Evolutionary conservation across 495 filamentous ascomycete genomes (phyloP), one percentile per base, ranked within the genome.

Genomic region (Pseudevernia furfuracea): DNA sequence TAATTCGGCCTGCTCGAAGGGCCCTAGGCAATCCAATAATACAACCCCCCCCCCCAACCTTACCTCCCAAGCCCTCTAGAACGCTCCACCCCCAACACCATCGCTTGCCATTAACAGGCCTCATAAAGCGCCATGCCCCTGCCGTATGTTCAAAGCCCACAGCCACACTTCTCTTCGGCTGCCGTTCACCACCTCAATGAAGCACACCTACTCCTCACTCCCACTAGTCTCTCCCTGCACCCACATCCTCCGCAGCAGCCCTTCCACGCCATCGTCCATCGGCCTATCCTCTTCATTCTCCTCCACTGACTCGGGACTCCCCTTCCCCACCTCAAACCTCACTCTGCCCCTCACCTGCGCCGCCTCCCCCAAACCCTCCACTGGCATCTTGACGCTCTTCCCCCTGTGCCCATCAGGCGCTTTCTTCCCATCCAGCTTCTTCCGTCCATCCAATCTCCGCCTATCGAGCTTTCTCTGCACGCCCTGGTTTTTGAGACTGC

Each of bases 231-330:
- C 53, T 0, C 53, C 49, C 2, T 52, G 44, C 19, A 62, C 41
- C 69, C 69, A 71, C 62, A 71, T 69, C 30, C 69, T 48, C 14
- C 65, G 64, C 39, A 71, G 41, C 21, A 71, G 23, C 17, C 61
- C 70, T 28, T 60, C 52, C 11, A 67, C 62, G n/a, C 59, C 69
- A 14, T 55, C 69, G 34, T 58, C 59, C 30, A 52, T 19, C 39
- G 48, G 43, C 11, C 43, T 25, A 14, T 68, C 69, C 10, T 36
- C 67, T 12, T 39, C 60, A 11, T 8, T 28, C 21, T 58, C 55
- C 48, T 56, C 48, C 60, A 36, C 61, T 43, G 23, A 41, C 39
- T 39, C 46, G 9, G 46, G 46, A 11, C 61, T 44, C 48, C 55
- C 44, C 30, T 59, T 44, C 36, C 69, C 62, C 43, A 69, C 63